Base-by-base conservation (phyloP, 352 stramenopile genomes). In the Phytophthora idaei region DNA sequence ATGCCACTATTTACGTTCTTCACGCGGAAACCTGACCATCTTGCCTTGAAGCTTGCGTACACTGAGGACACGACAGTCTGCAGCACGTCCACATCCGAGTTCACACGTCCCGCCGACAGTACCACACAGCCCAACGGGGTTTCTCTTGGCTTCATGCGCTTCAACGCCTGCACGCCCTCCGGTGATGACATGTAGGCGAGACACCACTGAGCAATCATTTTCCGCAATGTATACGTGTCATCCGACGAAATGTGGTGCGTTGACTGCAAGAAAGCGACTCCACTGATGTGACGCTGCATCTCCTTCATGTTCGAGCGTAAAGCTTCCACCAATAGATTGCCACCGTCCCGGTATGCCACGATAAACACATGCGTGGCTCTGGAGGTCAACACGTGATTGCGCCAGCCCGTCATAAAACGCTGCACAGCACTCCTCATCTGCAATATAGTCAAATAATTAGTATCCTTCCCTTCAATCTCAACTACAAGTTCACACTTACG, bases 11-110 rank as follows among this genome's bases (percentile, higher is more conserved):
- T 88, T 39, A 89, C 77, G 49, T 85, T 87, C 67, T 87, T 88
- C n/a, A 88, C 79, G 15, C 83, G 83, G 67, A 91, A 91, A 46
- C 83, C 83, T 47, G 83, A 89, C 79, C 81, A 91, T 50, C 83
- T 75, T 49, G 83, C 83, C 54, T 88, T 88, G 67, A 91, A 91
- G 36, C 78, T 85, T 28, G 82, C 77, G 45, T 78, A 91, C 14
- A 89, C 80, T 47, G 82, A 89, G 14, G 80, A 61, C 14, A 84
- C 67, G 29, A 91, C 67, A 11, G 70, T 58, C 48, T 88, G 74
- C 10, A 91, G 67, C 57, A 89, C 58, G 29, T 88, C 77, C 5
- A 83, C 75, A 25, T 89, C 80, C 36, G 78, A 83, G 9, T 76
- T 60, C 27, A 64, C 74, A 4, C 67, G 70, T 2, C 82, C 82